Evolutionary conservation across 805 yeast genomes (phyloP), one percentile per base, ranked within the genome.

Genomic region (Starmerella riodocensis): DNA sequence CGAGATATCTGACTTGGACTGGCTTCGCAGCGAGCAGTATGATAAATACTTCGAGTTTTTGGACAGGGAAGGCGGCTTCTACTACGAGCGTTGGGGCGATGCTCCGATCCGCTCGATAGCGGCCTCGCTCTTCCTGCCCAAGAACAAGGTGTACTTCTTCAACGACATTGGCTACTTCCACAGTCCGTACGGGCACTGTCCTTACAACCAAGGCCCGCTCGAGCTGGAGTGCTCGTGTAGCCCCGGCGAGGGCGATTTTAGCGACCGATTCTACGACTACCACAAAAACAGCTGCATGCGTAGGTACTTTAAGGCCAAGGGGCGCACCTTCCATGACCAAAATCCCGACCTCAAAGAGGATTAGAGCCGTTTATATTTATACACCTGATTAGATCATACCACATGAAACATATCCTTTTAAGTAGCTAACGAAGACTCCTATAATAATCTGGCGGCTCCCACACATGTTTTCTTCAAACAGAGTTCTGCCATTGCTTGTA

Each of bases 21-120:
- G 83, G 58, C 81, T 84, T 83, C 69, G 91, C 56, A 60, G 73
- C 16, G 73, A 76, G 37, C 82, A 82, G 7, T 84, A 84, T 56
- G 51, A 60, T 33, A 67, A 70, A 41, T 84, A 77, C 60, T 84
- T 84, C 52, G 78, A 80, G 16, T 64, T 68, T 51, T 69, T 84
- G 53, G 94, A 84, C 60, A 59, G 71, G 46, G 71, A 78, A 13
- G 94, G 94, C 58, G 94, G 94, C n/a, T 84, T 84, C 64, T 84
- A 79, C 64, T 84, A 83, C 59, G 94, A 85, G 65, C 71, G 94
- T 61, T 82, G 93, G 94, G 93, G 94, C 52, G 94, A 83, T 60
- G 94, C 93, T 0, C 93, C 93, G 2, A 70, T 82, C n/a, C 91
- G 81, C 58, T 71, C 91, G 0, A 67, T 93, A 21, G 94, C 91